phyloP scores from a whole-genome alignment of 495 filamentous ascomycete genomes.

The Lichina pygmaea region DNA sequence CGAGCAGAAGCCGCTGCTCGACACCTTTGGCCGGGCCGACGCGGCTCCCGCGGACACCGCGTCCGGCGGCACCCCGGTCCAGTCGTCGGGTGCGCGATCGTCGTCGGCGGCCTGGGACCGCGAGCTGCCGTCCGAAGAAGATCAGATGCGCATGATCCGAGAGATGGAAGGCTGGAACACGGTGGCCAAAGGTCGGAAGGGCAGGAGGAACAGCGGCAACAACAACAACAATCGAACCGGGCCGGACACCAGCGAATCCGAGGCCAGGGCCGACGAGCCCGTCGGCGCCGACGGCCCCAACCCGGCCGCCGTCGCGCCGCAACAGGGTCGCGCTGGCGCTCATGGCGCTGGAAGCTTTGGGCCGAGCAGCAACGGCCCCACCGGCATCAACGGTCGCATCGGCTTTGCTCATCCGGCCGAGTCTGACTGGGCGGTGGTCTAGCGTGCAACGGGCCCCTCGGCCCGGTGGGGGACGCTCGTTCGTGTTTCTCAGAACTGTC shows the following conservation, averaged over 20 bases:
- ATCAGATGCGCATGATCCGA: constrained; percentile 12
- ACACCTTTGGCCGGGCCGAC: background rate
- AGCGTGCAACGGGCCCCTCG: no score
- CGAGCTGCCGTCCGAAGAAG: constrained; percentile 16
- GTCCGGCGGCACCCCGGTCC: constrained; percentile 3
- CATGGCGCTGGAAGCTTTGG: no score
- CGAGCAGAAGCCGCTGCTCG: background rate
- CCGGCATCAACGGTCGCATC: background rate
- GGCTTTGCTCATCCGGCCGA: constrained; percentile 4
- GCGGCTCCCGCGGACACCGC: background rate
- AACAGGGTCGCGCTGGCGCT: no score
- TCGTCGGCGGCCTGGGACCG: constrained; percentile 7
- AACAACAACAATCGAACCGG: constrained; percentile 1
- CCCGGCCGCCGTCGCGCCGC: background rate
- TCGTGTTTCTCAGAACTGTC: no score
- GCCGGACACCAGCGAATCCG: constrained; percentile 3
- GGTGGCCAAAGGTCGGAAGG: constrained; percentile 12
- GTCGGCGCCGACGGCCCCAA: background rate
- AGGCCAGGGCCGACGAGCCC: background rate
- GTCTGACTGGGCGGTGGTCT: constrained; percentile 11
- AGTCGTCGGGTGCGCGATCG: constrained; percentile 8
- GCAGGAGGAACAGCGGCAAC: constrained; percentile 8
- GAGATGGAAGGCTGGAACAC: constrained; percentile 13
- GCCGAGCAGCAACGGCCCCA: no score
- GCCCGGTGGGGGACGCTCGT: no score